phyloP scores from a whole-genome alignment of 768 basidiomycete species.

The Naganishia vaughanmartiniae region DNA sequence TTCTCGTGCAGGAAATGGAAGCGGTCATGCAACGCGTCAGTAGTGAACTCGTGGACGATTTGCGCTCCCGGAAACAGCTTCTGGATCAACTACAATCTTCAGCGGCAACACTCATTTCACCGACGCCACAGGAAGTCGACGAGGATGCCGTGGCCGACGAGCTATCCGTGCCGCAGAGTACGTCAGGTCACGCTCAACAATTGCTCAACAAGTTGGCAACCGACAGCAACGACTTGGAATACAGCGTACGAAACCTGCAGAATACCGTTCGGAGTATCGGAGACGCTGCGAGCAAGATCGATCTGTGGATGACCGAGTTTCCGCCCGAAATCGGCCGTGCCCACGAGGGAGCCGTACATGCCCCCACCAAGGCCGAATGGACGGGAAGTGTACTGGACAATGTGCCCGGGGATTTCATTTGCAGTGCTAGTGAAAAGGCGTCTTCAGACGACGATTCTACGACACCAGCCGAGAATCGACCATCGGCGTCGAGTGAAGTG shows the following conservation, averaged over 20 bases:
- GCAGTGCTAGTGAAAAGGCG: background rate
- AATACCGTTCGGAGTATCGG: conserved; percentile 17
- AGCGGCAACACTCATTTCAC: background rate
- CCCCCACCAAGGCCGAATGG: background rate
- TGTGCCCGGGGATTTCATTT: background rate
- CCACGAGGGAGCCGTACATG: background rate
- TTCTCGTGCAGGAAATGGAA: conserved; percentile 2
- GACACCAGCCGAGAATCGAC: background rate
- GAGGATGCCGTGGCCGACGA: background rate
- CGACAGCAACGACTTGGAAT: conserved; percentile 8
- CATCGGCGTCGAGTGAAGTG: background rate
- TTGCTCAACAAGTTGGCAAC: conserved; percentile 6
- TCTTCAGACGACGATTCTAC: background rate
- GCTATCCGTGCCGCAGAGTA: conserved; percentile 1
- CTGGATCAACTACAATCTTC: conserved; percentile 10
- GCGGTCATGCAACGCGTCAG: conserved; percentile 16
- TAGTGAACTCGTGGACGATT: background rate
- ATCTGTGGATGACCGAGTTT: conserved; percentile 18
- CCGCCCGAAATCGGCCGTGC: background rate
- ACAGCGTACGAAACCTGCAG: conserved; percentile 16
- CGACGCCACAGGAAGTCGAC: conserved; percentile 4
- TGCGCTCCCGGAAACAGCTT: background rate
- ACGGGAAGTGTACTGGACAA: background rate
- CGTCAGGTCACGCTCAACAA: background rate
- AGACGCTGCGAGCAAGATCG: conserved; percentile 13